phyloP scores from a whole-genome alignment of 768 basidiomycete genomes.

The Leccinum olivaceopallidum region DNA sequence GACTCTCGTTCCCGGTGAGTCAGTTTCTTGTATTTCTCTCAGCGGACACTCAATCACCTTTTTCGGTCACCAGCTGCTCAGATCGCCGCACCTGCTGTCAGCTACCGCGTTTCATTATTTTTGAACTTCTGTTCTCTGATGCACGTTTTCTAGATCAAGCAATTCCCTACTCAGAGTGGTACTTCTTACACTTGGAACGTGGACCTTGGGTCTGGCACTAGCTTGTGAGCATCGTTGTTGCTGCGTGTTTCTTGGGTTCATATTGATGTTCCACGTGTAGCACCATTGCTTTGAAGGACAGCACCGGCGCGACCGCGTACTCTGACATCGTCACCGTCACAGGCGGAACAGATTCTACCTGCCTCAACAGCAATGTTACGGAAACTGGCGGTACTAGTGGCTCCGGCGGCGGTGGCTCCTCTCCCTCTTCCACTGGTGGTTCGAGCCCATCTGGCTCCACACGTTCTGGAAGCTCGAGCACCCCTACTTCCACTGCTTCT shows the following conservation, averaged over 20 bases:
- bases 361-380: slow-evolving; percentile 25
- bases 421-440: slow-evolving; percentile 5
- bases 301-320: slow-evolving; percentile 52
- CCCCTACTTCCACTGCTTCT: slow-evolving; percentile 23
- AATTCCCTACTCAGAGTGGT: slow-evolving; percentile 47
- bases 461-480: slow-evolving; percentile 1
- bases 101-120: slow-evolving; percentile 12
- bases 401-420: neutral
- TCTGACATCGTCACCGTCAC: slow-evolving; percentile 50
- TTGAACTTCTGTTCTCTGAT: slow-evolving; percentile 3
- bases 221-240: slow-evolving; percentile 39
- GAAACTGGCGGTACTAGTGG: slow-evolving; percentile 13
- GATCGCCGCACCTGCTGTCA: slow-evolving; percentile 49
- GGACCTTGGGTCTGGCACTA: slow-evolving; percentile 43
- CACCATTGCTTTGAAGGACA: slow-evolving; percentile 57
- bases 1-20: slow-evolving; percentile 60
- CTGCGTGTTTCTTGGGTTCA: neutral
- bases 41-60: neutral
- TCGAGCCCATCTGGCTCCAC: neutral
- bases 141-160: slow-evolving; percentile 45
- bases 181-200: slow-evolving; percentile 55
- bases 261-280: slow-evolving; percentile 34
- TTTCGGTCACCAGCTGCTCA: slow-evolving; percentile 48
- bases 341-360: slow-evolving; percentile 34
- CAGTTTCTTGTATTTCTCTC: accelerated